Evolutionary conservation across 2,329 filamentous ascomycete species (phyloP), one percentile per base, ranked within the genome.

Genomic region (Grosmannia clavigera): DNA sequence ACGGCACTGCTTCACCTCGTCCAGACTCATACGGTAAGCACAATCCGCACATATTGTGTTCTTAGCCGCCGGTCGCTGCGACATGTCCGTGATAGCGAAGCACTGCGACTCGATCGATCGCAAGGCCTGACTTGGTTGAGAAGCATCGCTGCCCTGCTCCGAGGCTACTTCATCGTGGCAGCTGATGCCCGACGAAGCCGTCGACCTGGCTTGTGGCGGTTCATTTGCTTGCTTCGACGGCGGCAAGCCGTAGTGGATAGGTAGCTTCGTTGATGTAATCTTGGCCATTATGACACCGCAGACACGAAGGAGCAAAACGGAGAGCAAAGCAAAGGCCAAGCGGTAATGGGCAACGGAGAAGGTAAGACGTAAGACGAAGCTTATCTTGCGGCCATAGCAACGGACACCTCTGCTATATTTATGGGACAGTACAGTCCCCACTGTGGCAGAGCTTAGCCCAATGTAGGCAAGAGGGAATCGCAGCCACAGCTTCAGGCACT

Each of bases 11-110:
- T 50, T 31, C 22, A 50, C 40, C 57, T 64, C 59, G 12, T 54
- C 38, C n/a, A 54, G 25, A 38, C 64, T 58, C 64, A 75, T 67
- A 61, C 67, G 68, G 63, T 71, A 4, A 67, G 77, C 67, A 70
- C 73, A 75, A 33, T 62, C 71, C 52, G 70, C 69, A 67, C 75
- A 76, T 40, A 72, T 73, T 54, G 65, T 67, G 63, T 71, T 72
- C 1, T 73, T 73, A 48, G 64, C 64, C 11, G 64, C 60, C 19
- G 68, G 63, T 16, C 73, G 72, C 12, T 68, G 67, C 48, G 73
- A 69, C 71, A 76, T 74, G 63, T 75, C 72, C 61, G 72, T 69
- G 27, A 74, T 64, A 11, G 81, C 66, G 72, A 84, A 83, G 78
- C 62, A 61, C 40, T 55, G 61, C 12, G 64, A 63, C 60, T 63